Base-by-base conservation (phyloP, 192 early-diverging fungal species). In the Diversispora eburnea region DNA sequence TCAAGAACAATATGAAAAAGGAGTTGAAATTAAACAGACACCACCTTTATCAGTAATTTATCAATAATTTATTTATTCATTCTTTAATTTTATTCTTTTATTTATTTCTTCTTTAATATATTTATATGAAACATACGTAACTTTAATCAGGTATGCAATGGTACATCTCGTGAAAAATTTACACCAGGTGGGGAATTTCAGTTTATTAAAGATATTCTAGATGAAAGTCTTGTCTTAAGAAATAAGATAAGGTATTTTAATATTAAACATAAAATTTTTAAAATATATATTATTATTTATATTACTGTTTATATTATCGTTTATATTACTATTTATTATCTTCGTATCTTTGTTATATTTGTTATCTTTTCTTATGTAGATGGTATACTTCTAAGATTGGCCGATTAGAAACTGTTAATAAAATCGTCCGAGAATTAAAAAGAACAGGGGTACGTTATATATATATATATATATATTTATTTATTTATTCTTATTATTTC, bases 321-420 rank as follows among this genome's bases (percentile, higher is more conserved):
- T 13, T 7, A 12, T 12, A 51, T 51, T 51, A 8, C 13, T 51
- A 13, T 0, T 41, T 48, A 43, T 47, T 19, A 5, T 47, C 25
- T 33, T 33, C 13, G 7, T 19, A 5, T 47, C 25, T 33, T 33
- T 25, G 7, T 25, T 19, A 17, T 54, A 12, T 46, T 46, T 22
- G 9, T 22, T 68, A 39, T 20, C 13, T 6, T n/a, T 47, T 33
- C 20, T 13, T 9, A 52, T 66, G 25, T 66, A 77, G 84, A 20
- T 96, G 95, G 95, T 96, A 85, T 76, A 91, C 91, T 6, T 90
- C 90, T 8, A 88, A 94, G 84, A 82, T 93, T 4, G 94, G 94
- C 17, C 80, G 85, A 15, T 87, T 85, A 66, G 68, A 67, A 15
- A 86, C 91, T 0, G 70, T 91, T 22, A 77, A 74, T 42, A 77